Percentiles rank a stretch among this genome's conserved stretches.
Conservation (phyloP, 75 land plant genomes). For the Pinus taeda region DNA sequence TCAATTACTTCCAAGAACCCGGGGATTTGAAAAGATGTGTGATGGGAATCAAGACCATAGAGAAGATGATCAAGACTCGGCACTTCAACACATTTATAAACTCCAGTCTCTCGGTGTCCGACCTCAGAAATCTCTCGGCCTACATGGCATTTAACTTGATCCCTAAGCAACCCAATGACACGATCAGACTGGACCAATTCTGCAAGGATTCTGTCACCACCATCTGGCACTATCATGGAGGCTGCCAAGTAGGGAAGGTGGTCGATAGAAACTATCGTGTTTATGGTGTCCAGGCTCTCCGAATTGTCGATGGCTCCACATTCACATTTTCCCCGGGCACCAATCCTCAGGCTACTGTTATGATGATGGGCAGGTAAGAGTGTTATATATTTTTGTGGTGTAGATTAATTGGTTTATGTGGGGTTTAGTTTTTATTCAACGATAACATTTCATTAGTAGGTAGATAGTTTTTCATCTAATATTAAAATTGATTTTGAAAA, state of each 20-base stretch:
- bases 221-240: conserved; percentile 75
- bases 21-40: conserved; percentile 64
- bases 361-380: conserved; percentile 70
- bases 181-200: conserved; percentile 36
- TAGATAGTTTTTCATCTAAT: too few relatives aligned
- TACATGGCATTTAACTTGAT: conserved; percentile 27
- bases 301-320: conserved; percentile 67
- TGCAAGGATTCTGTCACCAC: conserved; percentile 55
- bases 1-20: conserved; percentile 82
- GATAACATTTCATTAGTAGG: too few relatives aligned
- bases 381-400: too few relatives aligned
- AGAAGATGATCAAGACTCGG: conserved; percentile 41
- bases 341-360: conserved; percentile 79
- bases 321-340: conserved; percentile 57
- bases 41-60: conserved; percentile 49
- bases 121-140: conserved; percentile 16
- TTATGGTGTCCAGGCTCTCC: conserved; percentile 46
- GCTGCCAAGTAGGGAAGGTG: conserved; percentile 41
- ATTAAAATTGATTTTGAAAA: too few relatives aligned
- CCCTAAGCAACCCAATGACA: conserved; percentile 27
- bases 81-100: conserved; percentile 29
- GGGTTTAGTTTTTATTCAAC: too few relatives aligned
- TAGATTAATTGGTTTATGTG: too few relatives aligned
- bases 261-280: conserved; percentile 43
- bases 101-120: not conserved